These are phyloP conservation scores for Pseudotulostoma volvatum DNA, from an alignment of 495 filamentous ascomycete genomes.

Conservation along the genomic window DNA sequence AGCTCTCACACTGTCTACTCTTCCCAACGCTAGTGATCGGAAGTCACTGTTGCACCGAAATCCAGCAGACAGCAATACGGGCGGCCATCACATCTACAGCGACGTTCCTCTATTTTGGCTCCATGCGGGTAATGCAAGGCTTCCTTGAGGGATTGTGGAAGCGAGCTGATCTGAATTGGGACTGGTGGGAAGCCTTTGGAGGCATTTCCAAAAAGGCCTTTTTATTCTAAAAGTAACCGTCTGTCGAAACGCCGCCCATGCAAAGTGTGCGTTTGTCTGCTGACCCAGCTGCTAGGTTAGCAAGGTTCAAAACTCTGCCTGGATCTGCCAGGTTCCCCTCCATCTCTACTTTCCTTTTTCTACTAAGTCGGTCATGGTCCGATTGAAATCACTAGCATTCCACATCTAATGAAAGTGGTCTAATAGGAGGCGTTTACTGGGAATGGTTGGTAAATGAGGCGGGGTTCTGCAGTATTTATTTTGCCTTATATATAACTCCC, in stretches of 20 bases:
- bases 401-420: too few relatives aligned
- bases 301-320: neutral
- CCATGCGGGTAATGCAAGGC: slow-evolving; percentile 2
- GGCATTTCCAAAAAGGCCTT: slow-evolving; percentile 3
- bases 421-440: too few relatives aligned
- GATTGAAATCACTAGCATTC: too few relatives aligned
- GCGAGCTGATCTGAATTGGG: neutral
- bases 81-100: slow-evolving; percentile 1
- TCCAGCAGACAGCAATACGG: slow-evolving; percentile 3
- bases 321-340: neutral
- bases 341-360: too few relatives aligned
- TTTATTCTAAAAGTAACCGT: slow-evolving; percentile 2
- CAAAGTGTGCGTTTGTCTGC: too few relatives aligned
- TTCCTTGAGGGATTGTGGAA: slow-evolving; percentile 3
- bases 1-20: slow-evolving; percentile 4
- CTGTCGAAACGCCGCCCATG: too few relatives aligned
- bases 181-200: slow-evolving; percentile 5
- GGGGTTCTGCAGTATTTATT: too few relatives aligned
- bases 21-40: slow-evolving; percentile 5
- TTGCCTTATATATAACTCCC: too few relatives aligned
- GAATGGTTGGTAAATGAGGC: too few relatives aligned
- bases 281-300: too few relatives aligned
- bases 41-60: slow-evolving; percentile 1
- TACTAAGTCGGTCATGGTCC: too few relatives aligned
- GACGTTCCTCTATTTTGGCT: slow-evolving; percentile 3